Base-by-base conservation (phyloP, 345 rosid species). In the Mangifera indica region DNA sequence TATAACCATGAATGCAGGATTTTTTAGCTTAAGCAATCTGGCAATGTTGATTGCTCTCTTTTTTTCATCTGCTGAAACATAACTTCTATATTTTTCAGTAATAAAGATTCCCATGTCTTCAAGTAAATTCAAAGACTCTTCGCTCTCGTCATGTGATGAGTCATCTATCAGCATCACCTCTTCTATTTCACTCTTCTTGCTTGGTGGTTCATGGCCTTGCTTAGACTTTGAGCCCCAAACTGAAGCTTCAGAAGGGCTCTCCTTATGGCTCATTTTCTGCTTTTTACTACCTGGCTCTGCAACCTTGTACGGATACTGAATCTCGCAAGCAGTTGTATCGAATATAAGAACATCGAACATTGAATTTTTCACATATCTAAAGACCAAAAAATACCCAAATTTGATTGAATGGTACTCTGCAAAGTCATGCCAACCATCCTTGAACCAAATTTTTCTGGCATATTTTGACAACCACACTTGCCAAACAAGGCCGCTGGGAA, bases 381-480 rank as follows among this genome's bases (percentile, higher is more conserved):
- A 86, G 66, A 82, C 78, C 67, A 86, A 63, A 22, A 80, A 71
- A 68, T 74, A 73, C 5, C 86, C 84, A 17, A 17, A n/a, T 29
- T 75, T 12, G 1, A 86, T 78, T 15, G 83, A 78, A 65, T 84
- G 61, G 37, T 72, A 77, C 18, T 82, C 63, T 2, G 63, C 72
- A 64, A 86, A 83, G 3, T 82, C 75, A 25, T 76, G 76, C 86
- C 86, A 85, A 53, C 82, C 86, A 53, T 74, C 81, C 22, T 81
- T 81, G 60, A 83, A 72, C 87, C 86, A 86, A 52, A 81, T 71
- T 18, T 70, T 66, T 63, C 63, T 71, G 14, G 60, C 66, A 0
- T 26, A 51, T 52, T 59, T 82, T 21, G 59, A 67, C 60, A 86
- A 66, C 26, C 86, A 78, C 9, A 84, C 77, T 26, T 73, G 70